Percentiles rank a stretch among this genome's conserved stretches.
phyloP scores from a whole-genome alignment of 2,329 filamentous ascomycete genomes.

The Ustulina deusta region DNA sequence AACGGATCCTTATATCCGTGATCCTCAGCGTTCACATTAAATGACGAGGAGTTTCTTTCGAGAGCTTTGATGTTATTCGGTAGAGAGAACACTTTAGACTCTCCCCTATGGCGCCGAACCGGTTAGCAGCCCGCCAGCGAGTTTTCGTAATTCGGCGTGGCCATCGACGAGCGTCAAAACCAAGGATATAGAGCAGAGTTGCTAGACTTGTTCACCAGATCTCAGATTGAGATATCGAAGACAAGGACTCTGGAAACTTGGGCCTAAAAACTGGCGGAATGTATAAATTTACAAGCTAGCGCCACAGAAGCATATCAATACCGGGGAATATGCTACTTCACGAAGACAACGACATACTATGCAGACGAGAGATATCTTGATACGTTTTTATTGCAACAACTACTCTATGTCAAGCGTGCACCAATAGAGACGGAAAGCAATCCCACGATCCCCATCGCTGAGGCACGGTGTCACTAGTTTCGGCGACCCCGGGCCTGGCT shows the following conservation, averaged over 20 bases:
- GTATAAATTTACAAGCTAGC: neutral
- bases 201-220: neutral
- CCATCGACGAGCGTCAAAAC: neutral
- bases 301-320: constrained; percentile 9
- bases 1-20: constrained; percentile 61
- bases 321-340: neutral
- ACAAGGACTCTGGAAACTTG: neutral
- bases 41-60: constrained; percentile 17
- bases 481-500: neutral
- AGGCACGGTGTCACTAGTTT: neutral
- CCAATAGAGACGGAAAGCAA: neutral
- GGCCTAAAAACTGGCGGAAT: constrained; percentile 3
- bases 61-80: constrained; percentile 51
- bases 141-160: neutral
- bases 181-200: neutral
- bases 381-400: neutral
- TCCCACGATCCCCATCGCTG: constrained; percentile 2
- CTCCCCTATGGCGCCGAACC: constrained; percentile 56
- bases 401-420: neutral
- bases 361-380: neutral
- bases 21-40: constrained; percentile 43
- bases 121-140: neutral
- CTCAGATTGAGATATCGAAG: neutral
- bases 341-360: constrained; percentile 7
- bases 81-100: constrained; percentile 60